Base-by-base conservation (phyloP, 225 moss, liverwort and hornwort genomes). In the Neckera pumila region DNA sequence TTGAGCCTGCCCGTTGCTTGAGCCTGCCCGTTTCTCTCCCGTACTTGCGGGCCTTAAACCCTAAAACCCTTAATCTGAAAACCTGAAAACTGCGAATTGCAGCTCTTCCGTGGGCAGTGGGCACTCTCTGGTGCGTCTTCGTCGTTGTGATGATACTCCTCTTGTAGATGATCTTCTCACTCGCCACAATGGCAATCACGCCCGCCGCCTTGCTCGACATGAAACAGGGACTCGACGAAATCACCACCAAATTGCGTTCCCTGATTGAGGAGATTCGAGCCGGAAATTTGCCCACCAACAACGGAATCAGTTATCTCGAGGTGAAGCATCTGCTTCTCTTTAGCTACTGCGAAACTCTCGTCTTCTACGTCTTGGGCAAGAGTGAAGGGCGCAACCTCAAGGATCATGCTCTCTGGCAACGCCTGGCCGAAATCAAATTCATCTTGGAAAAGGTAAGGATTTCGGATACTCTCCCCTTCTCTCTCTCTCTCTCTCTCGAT, bases 241-340 rank as follows among this genome's bases (percentile, higher is more conserved):
- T 94, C 62, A 88, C 90, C 22, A 67, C 84, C 81, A 94, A 93
- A 58, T 79, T 94, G 89, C 89, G 87, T 11, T 83, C 84, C 28
- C 84, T 94, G 22, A 85, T 93, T 31, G 66, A 93, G 26, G 93
- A 94, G 79, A 65, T 94, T 75, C 91, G 86, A 67, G 88, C 85
- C 19, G 93, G 93, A 15, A 86, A 88, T 61, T 42, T 91, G 86
- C 51, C 85, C 82, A 93, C 93, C 12, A 89, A 36, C 49, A 91
- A 88, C 51, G 94, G 94, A 54, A 87, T 94, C n/a, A 94, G 94
- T 88, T 94, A 94, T 51, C 82, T 94, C 36, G 94, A 94, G 86
- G 93, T 88, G 61, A 94, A 94, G 90, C 94, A 94, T 88, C 91
- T 94, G 90, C 91, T 94, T 81, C 93, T 94, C 23, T 93, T 94